Evolutionary conservation across 2,329 filamentous ascomycete species (phyloP), one percentile per base, ranked within the genome.

Genomic region (Rasamsonia emersonii): DNA sequence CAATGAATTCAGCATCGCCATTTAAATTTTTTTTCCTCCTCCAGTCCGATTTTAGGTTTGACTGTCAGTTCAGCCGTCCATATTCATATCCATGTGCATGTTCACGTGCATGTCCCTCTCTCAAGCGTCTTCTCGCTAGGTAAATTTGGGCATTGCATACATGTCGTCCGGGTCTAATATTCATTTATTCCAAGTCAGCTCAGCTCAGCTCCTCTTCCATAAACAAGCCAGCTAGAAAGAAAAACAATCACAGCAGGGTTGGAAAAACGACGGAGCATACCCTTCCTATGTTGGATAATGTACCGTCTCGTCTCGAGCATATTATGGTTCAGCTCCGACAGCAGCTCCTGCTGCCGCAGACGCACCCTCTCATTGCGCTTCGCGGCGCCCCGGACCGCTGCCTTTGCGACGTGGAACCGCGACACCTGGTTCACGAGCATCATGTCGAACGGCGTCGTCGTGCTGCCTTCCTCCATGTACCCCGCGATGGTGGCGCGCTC

Each of bases 391-490:
- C 53, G 56, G 29, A 80, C 44, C 2, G 75, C 77, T 8, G 65
- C 54, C 39, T 67, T 61, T 0, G 71, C 73, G 13, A 80, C 64
- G 47, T 80, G 67, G 42, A 70, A 82, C 24, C 76, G 59, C 11
- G 68, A 76, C 2, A 77, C 72, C 13, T 59, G 44, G 44, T 82
- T 82, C 4, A 70, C 52, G 1, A 81, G 60, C 75, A 80, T 75
- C 77, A 81, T 81, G 44, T 80, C 73, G 43, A 82, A 80, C 2
- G 77, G 77, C 2, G 76, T 81, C 0, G 76, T 82, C 1, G 77
- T 81, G 32, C 64, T 74, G 0, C 76, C 77, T 51, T 82, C 77
- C 46, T 82, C 77, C 16, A 66, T 67, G 42, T 81, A 82, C 3
- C 70, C 73, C 9, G 65, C 67, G 5, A 81, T 68, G 0, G 54